These are phyloP conservation scores for Podila horticola DNA, from an alignment of 192 early-diverging fungal genomes.

Conservation along the genomic window DNA sequence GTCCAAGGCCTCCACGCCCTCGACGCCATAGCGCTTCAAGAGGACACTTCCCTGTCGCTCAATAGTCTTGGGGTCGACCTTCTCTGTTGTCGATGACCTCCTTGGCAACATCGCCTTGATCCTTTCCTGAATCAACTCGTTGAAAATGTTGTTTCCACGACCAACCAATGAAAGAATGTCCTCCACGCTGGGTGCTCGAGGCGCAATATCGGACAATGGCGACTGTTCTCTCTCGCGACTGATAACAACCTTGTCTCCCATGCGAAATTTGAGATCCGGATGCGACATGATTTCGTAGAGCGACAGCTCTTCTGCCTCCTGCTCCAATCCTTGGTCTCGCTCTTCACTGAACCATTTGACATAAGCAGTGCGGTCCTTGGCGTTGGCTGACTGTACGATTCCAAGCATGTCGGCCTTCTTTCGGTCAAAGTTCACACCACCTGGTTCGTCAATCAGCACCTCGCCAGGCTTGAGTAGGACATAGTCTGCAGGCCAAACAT, in stretches of 20 bases:
- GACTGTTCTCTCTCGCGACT: constrained; percentile 40
- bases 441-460: constrained; percentile 33
- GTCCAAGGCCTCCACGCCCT: constrained; percentile 45
- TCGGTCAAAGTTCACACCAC: constrained; percentile 34
- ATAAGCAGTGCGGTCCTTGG: constrained; percentile 33
- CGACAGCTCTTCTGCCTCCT: constrained; percentile 41
- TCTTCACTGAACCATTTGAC: constrained; percentile 59
- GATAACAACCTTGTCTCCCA: constrained; percentile 47
- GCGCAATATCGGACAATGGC: constrained; percentile 35
- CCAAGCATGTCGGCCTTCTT: constrained; percentile 52
- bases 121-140: constrained; percentile 12
- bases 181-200: constrained; percentile 45
- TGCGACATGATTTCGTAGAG: constrained; percentile 54
- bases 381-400: constrained; percentile 52
- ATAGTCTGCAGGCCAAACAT: constrained; percentile 57
- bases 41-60: constrained; percentile 20
- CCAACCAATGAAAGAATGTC: constrained; percentile 29
- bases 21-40: constrained; percentile 39
- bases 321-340: constrained; percentile 45
- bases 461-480: constrained; percentile 48
- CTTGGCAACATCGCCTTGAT: background rate
- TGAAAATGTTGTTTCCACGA: constrained; percentile 40
- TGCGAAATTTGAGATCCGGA: constrained; percentile 51
- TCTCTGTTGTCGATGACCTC: background rate
- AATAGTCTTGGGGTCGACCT: constrained; percentile 16